Conservation (phyloP, 2,329 filamentous ascomycete genomes). For the Didymella arachidicola region DNA sequence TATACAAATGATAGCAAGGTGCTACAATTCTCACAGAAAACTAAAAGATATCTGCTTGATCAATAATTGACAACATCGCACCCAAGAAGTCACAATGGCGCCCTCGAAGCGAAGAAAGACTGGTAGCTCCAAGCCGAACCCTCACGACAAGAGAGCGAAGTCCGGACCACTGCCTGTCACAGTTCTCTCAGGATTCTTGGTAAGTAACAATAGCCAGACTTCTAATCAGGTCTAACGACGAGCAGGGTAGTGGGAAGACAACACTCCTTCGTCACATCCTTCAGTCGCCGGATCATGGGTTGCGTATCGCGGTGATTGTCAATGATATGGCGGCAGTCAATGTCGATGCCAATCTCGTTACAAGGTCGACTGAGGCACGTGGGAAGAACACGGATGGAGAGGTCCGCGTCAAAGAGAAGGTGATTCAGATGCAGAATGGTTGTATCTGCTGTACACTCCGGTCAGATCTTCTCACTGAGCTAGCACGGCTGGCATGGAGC, state of each 20-base stretch:
- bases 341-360: conserved; percentile 69
- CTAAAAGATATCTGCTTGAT: not conserved
- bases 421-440: conserved; percentile 72
- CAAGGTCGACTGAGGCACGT: conserved; percentile 53
- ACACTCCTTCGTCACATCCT: conserved; percentile 75
- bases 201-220: conserved; percentile 34
- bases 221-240: conserved; percentile 7
- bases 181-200: conserved; percentile 67
- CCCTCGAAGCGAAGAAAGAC: conserved; percentile 32
- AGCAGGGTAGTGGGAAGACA: conserved; percentile 73
- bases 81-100: conserved; percentile 25
- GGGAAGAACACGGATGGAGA: conserved; percentile 37
- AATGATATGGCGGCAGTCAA: conserved; percentile 72
- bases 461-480: conserved; percentile 73
- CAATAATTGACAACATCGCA: not conserved
- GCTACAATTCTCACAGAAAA: not conserved
- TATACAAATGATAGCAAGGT: conserved; percentile 30
- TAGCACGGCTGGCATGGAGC: conserved; percentile 68
- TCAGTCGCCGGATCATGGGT: conserved; percentile 67
- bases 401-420: conserved; percentile 67
- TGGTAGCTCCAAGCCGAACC: conserved; percentile 16
- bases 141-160: conserved; percentile 19
- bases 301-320: conserved; percentile 75
- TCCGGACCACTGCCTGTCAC: conserved; percentile 63
- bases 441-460: conserved; percentile 80